These are phyloP conservation scores for Lichtheimia hyalospora DNA, from an alignment of 371 early-diverging fungal species.

Conservation along the genomic window DNA sequence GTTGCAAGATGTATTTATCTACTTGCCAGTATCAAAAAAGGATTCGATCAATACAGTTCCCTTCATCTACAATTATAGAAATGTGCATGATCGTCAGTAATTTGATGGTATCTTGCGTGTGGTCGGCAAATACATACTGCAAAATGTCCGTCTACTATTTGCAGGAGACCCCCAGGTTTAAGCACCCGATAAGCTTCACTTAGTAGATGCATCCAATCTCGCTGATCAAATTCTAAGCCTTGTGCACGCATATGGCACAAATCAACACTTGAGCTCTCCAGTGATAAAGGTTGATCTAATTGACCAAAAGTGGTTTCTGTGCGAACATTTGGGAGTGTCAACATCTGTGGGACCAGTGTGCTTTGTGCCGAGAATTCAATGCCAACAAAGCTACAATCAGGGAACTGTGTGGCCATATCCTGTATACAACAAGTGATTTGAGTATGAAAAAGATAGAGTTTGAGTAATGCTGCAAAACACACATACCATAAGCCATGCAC, in stretches of 20 bases:
- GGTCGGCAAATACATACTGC: constrained; percentile 18
- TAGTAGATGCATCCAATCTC: constrained; percentile 16
- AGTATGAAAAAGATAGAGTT: not conserved
- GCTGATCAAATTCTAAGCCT: constrained; percentile 9
- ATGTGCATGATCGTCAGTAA: no score
- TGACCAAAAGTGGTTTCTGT: constrained; percentile 6
- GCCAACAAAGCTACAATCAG: constrained; percentile 30
- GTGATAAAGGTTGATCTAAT: not conserved
- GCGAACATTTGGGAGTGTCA: constrained; percentile 28
- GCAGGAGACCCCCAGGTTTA: constrained; percentile 37
- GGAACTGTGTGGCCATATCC: constrained; percentile 44
- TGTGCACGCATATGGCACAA: constrained; percentile 29
- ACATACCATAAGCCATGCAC: constrained; percentile 23
- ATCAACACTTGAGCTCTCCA: constrained; percentile 26
- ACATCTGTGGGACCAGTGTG: constrained; percentile 15
- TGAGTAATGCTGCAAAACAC: not conserved
- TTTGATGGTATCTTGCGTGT: not conserved
- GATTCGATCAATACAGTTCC: constrained; percentile 42
- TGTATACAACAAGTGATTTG: constrained; percentile 10
- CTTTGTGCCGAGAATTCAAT: constrained; percentile 15
- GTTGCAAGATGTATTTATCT: no score
- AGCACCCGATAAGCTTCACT: constrained; percentile 27
- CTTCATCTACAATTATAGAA: constrained; percentile 15
- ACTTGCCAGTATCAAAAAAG: constrained; percentile 37
- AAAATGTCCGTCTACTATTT: constrained; percentile 31